Conservation (phyloP, 2,329 filamentous ascomycete genomes). For the Fusarium secorum region DNA sequence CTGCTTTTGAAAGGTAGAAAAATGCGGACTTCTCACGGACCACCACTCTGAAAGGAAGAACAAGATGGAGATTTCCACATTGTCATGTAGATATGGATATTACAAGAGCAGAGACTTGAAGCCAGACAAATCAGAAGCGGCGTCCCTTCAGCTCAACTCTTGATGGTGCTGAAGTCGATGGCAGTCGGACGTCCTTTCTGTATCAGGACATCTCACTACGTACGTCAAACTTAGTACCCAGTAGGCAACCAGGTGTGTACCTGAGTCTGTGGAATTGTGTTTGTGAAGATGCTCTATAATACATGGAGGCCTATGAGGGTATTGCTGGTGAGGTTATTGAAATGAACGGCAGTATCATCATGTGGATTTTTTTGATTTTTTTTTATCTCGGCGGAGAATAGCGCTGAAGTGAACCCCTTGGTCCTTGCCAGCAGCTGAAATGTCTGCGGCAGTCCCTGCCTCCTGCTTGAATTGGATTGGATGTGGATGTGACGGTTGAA, state of each 20-base stretch:
- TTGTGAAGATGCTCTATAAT: background rate
- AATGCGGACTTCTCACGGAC: background rate
- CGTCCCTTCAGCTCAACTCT: background rate
- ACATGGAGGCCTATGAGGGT: background rate
- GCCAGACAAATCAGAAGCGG: background rate
- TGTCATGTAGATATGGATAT: background rate
- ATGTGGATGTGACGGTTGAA: background rate
- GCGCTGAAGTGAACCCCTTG: constrained; percentile 26
- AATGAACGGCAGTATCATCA: background rate
- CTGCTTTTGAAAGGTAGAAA: constrained; percentile 6
- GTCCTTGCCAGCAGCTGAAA: background rate
- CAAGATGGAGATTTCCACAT: background rate
- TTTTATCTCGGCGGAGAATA: constrained; percentile 18
- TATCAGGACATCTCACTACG: background rate
- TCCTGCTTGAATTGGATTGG: constrained; percentile 3
- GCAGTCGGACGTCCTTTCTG: background rate
- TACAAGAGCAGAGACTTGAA: background rate
- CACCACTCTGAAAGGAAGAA: constrained; percentile 5
- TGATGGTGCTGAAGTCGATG: background rate
- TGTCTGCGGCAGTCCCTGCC: background rate
- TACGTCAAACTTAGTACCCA: background rate
- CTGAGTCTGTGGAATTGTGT: background rate
- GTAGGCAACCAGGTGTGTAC: background rate
- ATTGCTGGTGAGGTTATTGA: background rate
- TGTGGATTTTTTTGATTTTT: background rate